A percentile compares a stretch with the other conserved stretches of the same genome.
These are phyloP conservation scores for Solanum ahanhuiri DNA, from an alignment of 257 asterid genomes.

Conservation along the genomic window DNA sequence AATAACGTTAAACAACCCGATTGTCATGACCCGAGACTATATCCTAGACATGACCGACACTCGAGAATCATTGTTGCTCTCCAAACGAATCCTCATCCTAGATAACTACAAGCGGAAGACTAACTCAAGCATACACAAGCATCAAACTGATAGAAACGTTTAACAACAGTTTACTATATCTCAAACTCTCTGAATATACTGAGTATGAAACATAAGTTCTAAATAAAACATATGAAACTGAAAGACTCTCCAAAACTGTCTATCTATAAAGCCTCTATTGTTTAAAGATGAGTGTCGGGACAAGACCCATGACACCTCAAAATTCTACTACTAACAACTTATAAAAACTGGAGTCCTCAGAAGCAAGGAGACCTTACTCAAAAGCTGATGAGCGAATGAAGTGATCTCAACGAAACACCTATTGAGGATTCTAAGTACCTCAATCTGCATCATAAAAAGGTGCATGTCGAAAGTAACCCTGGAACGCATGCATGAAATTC, in stretches of 20 bases:
- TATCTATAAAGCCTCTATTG: background rate
- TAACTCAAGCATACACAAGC: background rate
- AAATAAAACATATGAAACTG: no score
- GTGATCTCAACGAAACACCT: background rate
- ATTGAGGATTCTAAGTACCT: background rate
- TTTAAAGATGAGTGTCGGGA: background rate
- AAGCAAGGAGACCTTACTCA: no score
- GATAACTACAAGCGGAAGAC: background rate
- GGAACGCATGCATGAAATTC: no score
- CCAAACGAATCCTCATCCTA: background rate
- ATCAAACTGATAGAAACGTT: background rate
- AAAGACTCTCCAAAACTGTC: background rate
- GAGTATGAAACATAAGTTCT: no score
- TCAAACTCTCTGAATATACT: background rate
- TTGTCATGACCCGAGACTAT: background rate
- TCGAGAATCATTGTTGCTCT: background rate
- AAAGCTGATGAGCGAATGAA: rapidly evolving
- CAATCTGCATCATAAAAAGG: background rate
- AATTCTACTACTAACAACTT: background rate
- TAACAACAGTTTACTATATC: no score
- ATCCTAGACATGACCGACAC: no score
- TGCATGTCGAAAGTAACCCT: no score
- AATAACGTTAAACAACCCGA: background rate
- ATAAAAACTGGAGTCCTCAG: background rate
- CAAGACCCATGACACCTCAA: background rate